These are phyloP conservation scores for Gracilaria vermiculophylla DNA, from an alignment of 23 red algal genomes.

Conservation along the genomic window DNA sequence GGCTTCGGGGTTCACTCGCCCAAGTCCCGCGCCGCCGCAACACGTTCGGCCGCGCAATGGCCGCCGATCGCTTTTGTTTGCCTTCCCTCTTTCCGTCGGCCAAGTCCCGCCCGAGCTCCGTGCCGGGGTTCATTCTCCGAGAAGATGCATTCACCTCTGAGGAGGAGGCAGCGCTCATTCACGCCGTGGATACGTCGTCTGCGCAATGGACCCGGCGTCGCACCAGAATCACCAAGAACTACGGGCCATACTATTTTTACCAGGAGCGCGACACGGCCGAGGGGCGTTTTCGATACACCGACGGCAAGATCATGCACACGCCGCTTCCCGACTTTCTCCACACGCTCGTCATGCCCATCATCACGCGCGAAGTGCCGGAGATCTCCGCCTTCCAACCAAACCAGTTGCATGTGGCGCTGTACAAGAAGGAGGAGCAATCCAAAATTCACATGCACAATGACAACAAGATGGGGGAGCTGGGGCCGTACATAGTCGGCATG, in stretches of 20 bases:
- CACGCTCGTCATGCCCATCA: constrained; percentile 36
- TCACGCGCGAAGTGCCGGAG: constrained; percentile 26
- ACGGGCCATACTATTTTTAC: constrained; percentile 72
- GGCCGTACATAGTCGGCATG: constrained; percentile 67
- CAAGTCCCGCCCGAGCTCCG: not conserved
- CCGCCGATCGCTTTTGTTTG: not conserved
- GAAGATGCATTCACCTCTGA: constrained; percentile 39
- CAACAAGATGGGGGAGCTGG: constrained; percentile 73
- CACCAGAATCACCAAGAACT: constrained; percentile 65
- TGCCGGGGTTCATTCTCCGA: constrained; percentile 51
- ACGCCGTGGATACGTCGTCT: constrained; percentile 48
- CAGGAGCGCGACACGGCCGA: constrained; percentile 29
- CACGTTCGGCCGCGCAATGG: not conserved
- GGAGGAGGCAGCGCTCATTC: constrained; percentile 42
- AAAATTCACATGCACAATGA: constrained; percentile 78
- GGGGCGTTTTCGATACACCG: constrained; percentile 52
- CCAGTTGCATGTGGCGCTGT: constrained; percentile 69
- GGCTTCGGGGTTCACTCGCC: too few species aligned
- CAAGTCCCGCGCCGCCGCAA: too few species aligned
- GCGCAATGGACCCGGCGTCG: constrained; percentile 58
- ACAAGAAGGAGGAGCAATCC: constrained; percentile 22
- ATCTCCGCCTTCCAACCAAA: constrained; percentile 48
- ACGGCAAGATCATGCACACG: constrained; percentile 41
- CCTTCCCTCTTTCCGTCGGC: not conserved
- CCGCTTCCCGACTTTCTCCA: constrained; percentile 56